These are phyloP conservation scores for Aspergillus luchuensis DNA, from an alignment of 2,329 filamentous ascomycete species.

Conservation along the genomic window DNA sequence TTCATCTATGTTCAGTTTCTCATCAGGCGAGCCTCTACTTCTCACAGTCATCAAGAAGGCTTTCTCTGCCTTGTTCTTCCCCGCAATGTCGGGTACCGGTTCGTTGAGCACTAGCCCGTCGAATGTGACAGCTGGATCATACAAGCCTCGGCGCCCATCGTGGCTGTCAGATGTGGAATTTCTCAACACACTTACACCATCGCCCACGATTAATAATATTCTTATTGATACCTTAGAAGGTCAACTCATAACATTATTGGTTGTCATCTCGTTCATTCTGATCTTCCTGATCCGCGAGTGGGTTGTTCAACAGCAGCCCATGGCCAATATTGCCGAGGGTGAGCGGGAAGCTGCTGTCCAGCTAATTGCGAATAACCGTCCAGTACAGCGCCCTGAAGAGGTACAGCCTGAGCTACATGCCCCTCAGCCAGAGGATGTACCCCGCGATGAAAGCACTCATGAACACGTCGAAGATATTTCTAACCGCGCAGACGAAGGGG, in stretches of 20 bases:
- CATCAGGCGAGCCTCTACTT: slow-evolving; percentile 47
- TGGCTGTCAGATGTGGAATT: slow-evolving; percentile 62
- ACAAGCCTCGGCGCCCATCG: slow-evolving; percentile 46
- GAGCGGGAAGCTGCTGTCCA: slow-evolving; percentile 55
- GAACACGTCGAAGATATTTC: slow-evolving; percentile 13
- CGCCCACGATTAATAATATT: slow-evolving; percentile 71
- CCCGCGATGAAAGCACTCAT: slow-evolving; percentile 7
- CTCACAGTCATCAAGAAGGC: slow-evolving; percentile 51
- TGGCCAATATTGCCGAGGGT: slow-evolving; percentile 74
- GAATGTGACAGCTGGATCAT: slow-evolving; percentile 29
- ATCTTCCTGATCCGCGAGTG: slow-evolving; percentile 96
- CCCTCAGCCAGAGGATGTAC: slow-evolving; percentile 15
- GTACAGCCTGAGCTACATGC: slow-evolving; percentile 16
- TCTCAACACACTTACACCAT: slow-evolving; percentile 62
- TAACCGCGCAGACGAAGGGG: slow-evolving; percentile 11
- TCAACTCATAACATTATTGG: slow-evolving; percentile 86
- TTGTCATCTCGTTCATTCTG: slow-evolving; percentile 94
- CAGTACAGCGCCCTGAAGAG: slow-evolving; percentile 27
- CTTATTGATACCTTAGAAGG: slow-evolving; percentile 86
- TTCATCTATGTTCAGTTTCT: slow-evolving; percentile 46
- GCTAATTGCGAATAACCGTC: slow-evolving; percentile 42
- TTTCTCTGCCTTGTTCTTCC: slow-evolving; percentile 38
- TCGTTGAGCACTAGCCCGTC: slow-evolving; percentile 28
- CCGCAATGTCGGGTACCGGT: slow-evolving; percentile 31
- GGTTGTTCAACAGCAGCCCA: slow-evolving; percentile 95